Evolutionary conservation across 2,329 filamentous ascomycete species (phyloP).

Genomic region (Colletotrichum spaethianum): DNA sequence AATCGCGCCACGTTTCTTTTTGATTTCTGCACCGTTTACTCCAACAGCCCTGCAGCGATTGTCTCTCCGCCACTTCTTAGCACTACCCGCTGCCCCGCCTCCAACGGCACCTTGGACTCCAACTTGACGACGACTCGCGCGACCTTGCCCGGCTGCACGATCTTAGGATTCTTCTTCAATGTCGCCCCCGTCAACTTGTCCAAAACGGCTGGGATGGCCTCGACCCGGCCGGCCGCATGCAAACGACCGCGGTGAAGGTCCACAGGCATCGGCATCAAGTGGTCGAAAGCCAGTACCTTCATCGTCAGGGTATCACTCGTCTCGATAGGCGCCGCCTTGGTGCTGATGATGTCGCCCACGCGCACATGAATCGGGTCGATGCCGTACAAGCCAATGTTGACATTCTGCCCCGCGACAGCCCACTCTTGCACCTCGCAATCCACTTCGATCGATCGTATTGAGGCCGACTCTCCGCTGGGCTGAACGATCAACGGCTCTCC

Average conservation of each 20-base stretch:
- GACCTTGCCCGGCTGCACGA: slow-evolving; percentile 84
- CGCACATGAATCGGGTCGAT: slow-evolving; percentile 88
- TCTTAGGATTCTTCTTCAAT: slow-evolving; percentile 85
- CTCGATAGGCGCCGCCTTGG: slow-evolving; percentile 74
- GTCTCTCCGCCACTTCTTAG: slow-evolving; percentile 86
- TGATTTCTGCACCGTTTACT: slow-evolving; percentile 59
- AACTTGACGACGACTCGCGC: slow-evolving; percentile 84
- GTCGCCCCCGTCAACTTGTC: slow-evolving; percentile 85
- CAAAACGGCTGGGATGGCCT: slow-evolving; percentile 78
- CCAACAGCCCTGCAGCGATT: slow-evolving; percentile 88
- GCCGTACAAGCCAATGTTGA: slow-evolving; percentile 85
- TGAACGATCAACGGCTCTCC: slow-evolving; percentile 86
- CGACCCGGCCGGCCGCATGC: slow-evolving; percentile 82
- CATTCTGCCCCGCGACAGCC: slow-evolving; percentile 93
- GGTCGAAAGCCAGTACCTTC: slow-evolving; percentile 91
- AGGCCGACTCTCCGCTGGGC: slow-evolving; percentile 85
- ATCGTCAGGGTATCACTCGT: slow-evolving; percentile 82
- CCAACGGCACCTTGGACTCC: slow-evolving; percentile 81
- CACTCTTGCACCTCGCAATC: slow-evolving; percentile 83
- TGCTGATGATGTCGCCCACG: slow-evolving; percentile 89
- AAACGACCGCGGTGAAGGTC: slow-evolving; percentile 91
- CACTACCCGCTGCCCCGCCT: slow-evolving; percentile 84
- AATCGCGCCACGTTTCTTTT: slow-evolving; percentile 22
- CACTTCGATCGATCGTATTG: slow-evolving; percentile 85
- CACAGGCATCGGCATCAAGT: slow-evolving; percentile 88